Conservation (phyloP, 768 basidiomycete genomes). For the Clathrus columnatus region DNA sequence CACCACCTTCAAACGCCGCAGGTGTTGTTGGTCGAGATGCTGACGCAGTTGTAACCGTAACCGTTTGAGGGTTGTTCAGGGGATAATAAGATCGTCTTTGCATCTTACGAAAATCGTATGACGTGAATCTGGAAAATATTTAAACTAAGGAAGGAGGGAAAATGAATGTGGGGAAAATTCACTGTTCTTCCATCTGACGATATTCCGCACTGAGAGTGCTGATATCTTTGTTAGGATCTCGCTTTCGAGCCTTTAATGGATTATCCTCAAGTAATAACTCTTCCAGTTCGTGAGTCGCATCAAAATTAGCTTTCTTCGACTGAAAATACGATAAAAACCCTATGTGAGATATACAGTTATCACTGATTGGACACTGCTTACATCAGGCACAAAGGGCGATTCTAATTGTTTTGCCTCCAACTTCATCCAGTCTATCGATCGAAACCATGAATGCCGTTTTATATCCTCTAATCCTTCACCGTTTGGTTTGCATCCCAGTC, state of each 20-base stretch:
- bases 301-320: constrained; percentile 99
- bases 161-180: constrained; percentile 20
- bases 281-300: constrained; percentile 96
- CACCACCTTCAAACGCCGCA: constrained; percentile 1
- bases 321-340: constrained; percentile 30
- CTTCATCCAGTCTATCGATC: constrained; percentile 34
- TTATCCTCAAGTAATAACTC: constrained; percentile 95
- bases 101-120: constrained; percentile 91
- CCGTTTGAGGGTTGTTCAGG: constrained; percentile 61
- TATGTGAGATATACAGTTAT: not conserved
- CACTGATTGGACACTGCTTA: constrained; percentile 13
- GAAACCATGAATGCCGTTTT: constrained; percentile 42
- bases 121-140: constrained; percentile 26
- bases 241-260: constrained; percentile 87
- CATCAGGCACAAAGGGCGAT: constrained; percentile 41
- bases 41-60: constrained; percentile 69
- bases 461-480: constrained; percentile 77
- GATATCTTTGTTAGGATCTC: constrained; percentile 82
- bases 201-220: constrained; percentile 80
- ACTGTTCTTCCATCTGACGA: constrained; percentile 99
- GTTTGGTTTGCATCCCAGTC: constrained; percentile 74
- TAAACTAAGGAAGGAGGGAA: not conserved
- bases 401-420: constrained; percentile 32
- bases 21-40: constrained; percentile 73
- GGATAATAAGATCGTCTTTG: constrained; percentile 88